Base-by-base conservation (phyloP, 495 filamentous ascomycete genomes). In the Halenospora varia region DNA sequence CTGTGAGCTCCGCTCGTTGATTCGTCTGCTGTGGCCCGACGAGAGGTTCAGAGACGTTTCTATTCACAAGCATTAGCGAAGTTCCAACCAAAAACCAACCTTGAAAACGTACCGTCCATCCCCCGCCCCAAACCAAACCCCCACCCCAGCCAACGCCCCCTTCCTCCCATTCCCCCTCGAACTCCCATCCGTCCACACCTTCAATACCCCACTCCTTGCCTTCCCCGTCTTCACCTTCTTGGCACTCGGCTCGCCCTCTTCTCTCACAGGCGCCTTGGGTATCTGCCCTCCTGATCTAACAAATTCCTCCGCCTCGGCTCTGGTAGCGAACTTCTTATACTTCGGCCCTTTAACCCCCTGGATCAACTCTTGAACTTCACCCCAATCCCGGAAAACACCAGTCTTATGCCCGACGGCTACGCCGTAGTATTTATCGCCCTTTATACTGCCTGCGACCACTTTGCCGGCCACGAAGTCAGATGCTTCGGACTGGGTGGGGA, bases 111-210 rank as follows among this genome's bases (percentile, higher is more conserved):
- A 92, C 90, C 88, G 83, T 51, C 72, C 57, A 69, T 96, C 89
- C 1, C 70, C 72, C n/a, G 76, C 75, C 6, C 89, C 90, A 71
- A 96, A 96, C 56, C 77, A 97, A 25, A 97, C 92, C 0, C 94
- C 94, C 9, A 97, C 81, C 2, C 94, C 94, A 3, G 89, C 93
- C 3, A 77, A 74, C 25, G 94, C 89, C 6, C 83, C 78, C 0
- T 71, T 63, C 50, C 77, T 78, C 11, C 94, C 94, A 72, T 98
- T 97, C 46, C 83, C 79, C 22, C 87, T 75, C 60, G 83, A 79
- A 58, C 88, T 94, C 10, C 94, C 94, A 69, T 98, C 94, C 1
- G 94, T 97, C 71, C 90, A 96, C 50, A 97, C 88, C 29, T 82
- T 71, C 39, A 91, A 66, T 39, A 17, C 75, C 74, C 62, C 84